phyloP scores from a whole-genome alignment of 2,329 filamentous ascomycete genomes.

The Penicillium oxalicum region DNA sequence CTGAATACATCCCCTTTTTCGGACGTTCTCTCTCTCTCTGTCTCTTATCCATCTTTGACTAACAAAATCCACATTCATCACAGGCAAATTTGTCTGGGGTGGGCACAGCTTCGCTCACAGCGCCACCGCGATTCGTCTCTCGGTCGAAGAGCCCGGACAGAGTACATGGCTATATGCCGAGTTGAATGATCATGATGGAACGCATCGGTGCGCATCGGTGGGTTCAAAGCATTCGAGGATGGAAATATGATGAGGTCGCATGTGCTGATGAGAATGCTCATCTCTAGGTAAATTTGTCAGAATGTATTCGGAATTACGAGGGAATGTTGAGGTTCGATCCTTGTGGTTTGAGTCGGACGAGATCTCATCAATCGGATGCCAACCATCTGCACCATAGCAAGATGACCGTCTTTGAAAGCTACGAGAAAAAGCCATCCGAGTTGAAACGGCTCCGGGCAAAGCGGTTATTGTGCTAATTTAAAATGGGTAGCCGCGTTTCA shows the following conservation, averaged over 20 bases:
- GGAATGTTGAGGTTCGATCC: background rate
- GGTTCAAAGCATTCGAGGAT: background rate
- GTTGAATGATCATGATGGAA: conserved; percentile 11
- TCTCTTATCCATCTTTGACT: no score
- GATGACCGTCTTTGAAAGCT: conserved; percentile 34
- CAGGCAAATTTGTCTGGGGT: conserved; percentile 13
- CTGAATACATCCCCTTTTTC: no score
- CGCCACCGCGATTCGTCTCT: conserved; percentile 10
- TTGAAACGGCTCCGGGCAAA: background rate
- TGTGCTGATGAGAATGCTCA: no score
- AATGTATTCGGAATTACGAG: background rate
- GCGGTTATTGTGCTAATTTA: background rate
- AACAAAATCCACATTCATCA: background rate
- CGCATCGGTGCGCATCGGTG: conserved; percentile 10
- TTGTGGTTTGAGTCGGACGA: background rate
- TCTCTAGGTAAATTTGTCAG: background rate
- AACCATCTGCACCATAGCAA: no score
- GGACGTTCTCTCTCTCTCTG: no score
- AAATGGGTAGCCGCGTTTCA: background rate
- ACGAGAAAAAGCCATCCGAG: conserved; percentile 47
- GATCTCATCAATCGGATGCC: no score
- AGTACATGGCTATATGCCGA: conserved; percentile 9
- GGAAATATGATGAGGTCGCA: no score
- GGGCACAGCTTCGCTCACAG: conserved; percentile 8
- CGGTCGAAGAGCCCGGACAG: conserved; percentile 5